Conservation (phyloP, 2,329 filamentous ascomycete genomes). For the Aspergillus nomiae region DNA sequence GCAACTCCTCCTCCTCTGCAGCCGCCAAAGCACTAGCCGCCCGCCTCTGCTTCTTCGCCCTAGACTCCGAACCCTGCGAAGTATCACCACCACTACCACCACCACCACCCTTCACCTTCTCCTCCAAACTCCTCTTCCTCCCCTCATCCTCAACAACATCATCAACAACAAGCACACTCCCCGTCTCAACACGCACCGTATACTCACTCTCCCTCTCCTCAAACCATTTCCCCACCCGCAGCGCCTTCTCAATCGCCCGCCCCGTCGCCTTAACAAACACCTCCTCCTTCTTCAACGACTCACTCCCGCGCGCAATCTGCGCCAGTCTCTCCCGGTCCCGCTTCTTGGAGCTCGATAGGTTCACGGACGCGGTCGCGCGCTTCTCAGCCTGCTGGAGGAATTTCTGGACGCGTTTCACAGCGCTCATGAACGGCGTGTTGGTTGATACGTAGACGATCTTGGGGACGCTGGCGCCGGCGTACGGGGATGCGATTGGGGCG, state of each 20-base stretch:
- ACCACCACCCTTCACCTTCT: conserved; percentile 20
- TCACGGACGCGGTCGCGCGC: conserved; percentile 50
- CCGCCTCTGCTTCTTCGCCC: conserved; percentile 34
- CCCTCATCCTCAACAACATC: conserved; percentile 54
- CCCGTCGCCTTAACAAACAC: conserved; percentile 63
- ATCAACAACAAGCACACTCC: conserved; percentile 61
- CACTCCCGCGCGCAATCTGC: conserved; percentile 34
- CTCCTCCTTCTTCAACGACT: conserved; percentile 46
- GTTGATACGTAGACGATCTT: conserved; percentile 61
- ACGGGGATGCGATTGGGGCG: conserved; percentile 56
- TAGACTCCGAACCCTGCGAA: conserved; percentile 23
- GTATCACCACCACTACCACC: not conserved
- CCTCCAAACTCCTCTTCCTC: conserved; percentile 27
- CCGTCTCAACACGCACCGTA: conserved; percentile 55
- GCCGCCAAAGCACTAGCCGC: conserved; percentile 21
- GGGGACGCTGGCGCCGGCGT: conserved; percentile 49
- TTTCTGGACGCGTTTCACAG: conserved; percentile 61
- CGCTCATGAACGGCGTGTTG: conserved; percentile 59
- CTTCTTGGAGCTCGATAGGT: conserved; percentile 34
- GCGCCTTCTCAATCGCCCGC: conserved; percentile 58
- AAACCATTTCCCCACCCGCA: conserved; percentile 60
- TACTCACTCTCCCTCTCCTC: conserved; percentile 53
- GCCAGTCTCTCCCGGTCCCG: conserved; percentile 35
- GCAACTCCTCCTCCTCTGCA: conserved; percentile 41
- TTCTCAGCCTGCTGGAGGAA: conserved; percentile 56